These are phyloP conservation scores for Mayamaea pseudoterrestris DNA, from an alignment of 108 stramenopile species.

Conservation along the genomic window DNA sequence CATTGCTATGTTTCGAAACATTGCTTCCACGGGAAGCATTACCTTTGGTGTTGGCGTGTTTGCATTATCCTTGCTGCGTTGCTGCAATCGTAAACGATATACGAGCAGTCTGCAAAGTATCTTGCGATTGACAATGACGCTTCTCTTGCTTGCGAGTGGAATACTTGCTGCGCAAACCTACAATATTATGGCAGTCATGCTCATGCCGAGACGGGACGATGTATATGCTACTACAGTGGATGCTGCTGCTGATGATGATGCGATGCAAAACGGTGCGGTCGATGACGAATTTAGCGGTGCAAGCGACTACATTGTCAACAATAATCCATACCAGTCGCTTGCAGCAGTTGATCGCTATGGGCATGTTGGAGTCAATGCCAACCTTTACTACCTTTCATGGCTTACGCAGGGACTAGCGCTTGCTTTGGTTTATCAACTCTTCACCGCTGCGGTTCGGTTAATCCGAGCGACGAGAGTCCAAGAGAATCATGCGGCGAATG, in stretches of 20 bases:
- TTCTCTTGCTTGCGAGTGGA: neutral
- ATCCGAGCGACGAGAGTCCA: neutral
- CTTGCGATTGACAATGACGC: neutral
- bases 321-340: slow-evolving; percentile 26
- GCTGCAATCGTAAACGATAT: no score
- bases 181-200: neutral
- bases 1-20: slow-evolving; percentile 13
- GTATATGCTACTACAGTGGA: slow-evolving; percentile 4
- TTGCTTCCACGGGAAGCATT: no score
- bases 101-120: neutral
- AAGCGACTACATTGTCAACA: neutral
- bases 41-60: slow-evolving; percentile 16
- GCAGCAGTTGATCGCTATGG: slow-evolving; percentile 29
- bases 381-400: slow-evolving; percentile 32
- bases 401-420: slow-evolving; percentile 13
- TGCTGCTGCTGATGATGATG: slow-evolving; percentile 11
- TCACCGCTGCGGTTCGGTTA: slow-evolving; percentile 10
- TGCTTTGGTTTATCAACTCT: slow-evolving; percentile 19
- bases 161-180: neutral
- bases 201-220: neutral
- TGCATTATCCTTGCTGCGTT: slow-evolving; percentile 4
- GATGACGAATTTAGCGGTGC: no score
- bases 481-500: neutral
- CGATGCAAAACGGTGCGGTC: neutral
- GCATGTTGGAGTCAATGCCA: slow-evolving; percentile 37